Conservation (phyloP, 192 early-diverging fungal genomes). For the Umbelopsis ramanniana region DNA sequence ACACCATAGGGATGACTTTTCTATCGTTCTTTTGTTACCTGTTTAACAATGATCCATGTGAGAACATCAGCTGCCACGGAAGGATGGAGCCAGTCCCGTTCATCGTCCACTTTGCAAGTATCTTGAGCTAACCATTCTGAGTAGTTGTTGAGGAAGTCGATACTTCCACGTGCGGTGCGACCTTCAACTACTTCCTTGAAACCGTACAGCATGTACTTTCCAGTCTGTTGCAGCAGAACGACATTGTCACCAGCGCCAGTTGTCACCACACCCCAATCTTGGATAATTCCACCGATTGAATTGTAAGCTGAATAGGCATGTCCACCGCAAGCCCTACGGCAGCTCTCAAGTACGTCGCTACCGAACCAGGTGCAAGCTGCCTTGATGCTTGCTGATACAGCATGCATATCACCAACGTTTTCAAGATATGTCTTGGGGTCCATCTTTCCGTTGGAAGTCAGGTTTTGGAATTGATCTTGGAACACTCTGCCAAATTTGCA, state of each 20-base stretch:
- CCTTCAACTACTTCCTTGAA: constrained; percentile 36
- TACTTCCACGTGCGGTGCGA: constrained; percentile 25
- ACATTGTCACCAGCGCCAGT: constrained; percentile 60
- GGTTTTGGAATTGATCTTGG: constrained; percentile 31
- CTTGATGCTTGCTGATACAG: constrained; percentile 61
- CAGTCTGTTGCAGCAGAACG: constrained; percentile 51
- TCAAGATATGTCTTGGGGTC: constrained; percentile 50
- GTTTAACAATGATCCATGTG: constrained; percentile 48
- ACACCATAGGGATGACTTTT: neutral
- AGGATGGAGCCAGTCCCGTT: constrained; percentile 44
- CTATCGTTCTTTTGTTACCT: constrained; percentile 23
- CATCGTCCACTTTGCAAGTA: constrained; percentile 40
- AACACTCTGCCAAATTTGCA: neutral
- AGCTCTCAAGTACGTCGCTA: constrained; percentile 53
- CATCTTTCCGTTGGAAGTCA: constrained; percentile 50
- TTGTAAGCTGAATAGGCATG: constrained; percentile 73
- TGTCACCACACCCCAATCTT: constrained; percentile 66
- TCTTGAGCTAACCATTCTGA: constrained; percentile 33
- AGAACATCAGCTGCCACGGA: constrained; percentile 42
- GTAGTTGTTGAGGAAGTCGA: constrained; percentile 46
- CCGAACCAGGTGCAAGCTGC: constrained; percentile 54
- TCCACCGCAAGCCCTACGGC: constrained; percentile 62
- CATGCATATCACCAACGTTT: constrained; percentile 59
- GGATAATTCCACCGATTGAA: constrained; percentile 60
- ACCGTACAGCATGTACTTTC: constrained; percentile 47